These are phyloP conservation scores for Podosphaera xanthii DNA, from an alignment of 2,329 filamentous ascomycete genomes.

Conservation along the genomic window DNA sequence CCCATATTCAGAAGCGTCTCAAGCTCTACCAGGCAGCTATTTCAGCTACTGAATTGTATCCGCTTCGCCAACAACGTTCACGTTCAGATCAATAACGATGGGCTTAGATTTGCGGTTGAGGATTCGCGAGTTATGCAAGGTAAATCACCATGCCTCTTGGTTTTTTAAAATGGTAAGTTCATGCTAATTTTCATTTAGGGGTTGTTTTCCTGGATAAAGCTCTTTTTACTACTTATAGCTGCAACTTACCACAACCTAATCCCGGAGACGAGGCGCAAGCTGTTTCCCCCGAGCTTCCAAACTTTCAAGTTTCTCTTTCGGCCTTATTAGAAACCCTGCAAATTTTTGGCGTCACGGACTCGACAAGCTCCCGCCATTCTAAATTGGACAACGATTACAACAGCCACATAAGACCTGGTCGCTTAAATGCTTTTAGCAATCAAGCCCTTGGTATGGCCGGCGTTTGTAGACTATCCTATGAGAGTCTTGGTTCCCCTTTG, in stretches of 20 bases:
- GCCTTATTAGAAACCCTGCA: conserved; percentile 84
- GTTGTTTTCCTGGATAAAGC: conserved; percentile 69
- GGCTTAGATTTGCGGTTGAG: conserved; percentile 70
- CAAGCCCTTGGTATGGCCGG: conserved; percentile 66
- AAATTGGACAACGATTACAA: conserved; percentile 38
- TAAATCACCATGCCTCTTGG: conserved; percentile 18
- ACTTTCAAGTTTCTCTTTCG: conserved; percentile 69
- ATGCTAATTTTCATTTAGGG: conserved; percentile 20
- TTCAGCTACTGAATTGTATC: conserved; percentile 35
- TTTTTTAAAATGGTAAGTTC: neutral
- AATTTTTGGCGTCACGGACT: conserved; percentile 74
- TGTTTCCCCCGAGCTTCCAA: conserved; percentile 26
- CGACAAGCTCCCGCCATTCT: conserved; percentile 28
- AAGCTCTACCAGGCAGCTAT: conserved; percentile 54
- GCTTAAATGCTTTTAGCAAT: conserved; percentile 57
- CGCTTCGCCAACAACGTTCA: conserved; percentile 31
- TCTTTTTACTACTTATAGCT: conserved; percentile 69
- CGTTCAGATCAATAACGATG: conserved; percentile 62
- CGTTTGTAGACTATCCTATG: conserved; percentile 65
- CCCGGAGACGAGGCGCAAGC: conserved; percentile 18
- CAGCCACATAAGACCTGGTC: conserved; percentile 37
- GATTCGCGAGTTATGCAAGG: conserved; percentile 83
- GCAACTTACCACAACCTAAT: conserved; percentile 26
- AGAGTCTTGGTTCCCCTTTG: conserved; percentile 50
- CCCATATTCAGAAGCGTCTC: conserved; percentile 54